Conservation (phyloP, 164 flowering plant species). For the Dillenia suffruticosa region DNA sequence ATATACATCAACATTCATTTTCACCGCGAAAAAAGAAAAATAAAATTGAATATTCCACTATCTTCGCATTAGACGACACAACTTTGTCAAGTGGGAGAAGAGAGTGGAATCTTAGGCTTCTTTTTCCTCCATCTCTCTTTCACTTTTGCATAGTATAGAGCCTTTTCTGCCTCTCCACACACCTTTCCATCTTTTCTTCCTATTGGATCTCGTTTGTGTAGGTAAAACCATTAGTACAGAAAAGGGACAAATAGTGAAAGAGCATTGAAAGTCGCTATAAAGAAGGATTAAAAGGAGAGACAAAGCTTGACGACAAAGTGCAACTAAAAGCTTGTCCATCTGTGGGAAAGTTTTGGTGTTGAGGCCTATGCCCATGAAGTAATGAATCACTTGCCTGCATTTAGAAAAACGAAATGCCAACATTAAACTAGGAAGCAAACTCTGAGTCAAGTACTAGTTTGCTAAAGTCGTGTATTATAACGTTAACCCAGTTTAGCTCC, state of each 20-base stretch:
- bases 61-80: slow-evolving; percentile 12
- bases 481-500: no score
- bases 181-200: slow-evolving; percentile 5
- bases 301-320: slow-evolving; percentile 4
- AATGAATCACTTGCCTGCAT: slow-evolving; percentile 28
- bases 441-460: no score
- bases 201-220: slow-evolving; percentile 4
- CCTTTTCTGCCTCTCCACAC: slow-evolving; percentile 8
- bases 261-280: not conserved
- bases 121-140: not conserved
- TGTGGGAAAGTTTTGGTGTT: not conserved
- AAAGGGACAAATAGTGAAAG: not conserved
- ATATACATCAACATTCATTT: not conserved
- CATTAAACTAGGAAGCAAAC: no score
- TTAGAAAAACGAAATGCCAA: not conserved
- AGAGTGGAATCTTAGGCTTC: slow-evolving; percentile 21
- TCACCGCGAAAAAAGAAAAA: slow-evolving; percentile 10
- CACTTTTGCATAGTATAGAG: slow-evolving; percentile 7
- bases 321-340: slow-evolving; percentile 11
- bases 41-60: slow-evolving; percentile 7
- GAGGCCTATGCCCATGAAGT: not conserved
- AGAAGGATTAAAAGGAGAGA: not conserved
- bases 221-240: not conserved
- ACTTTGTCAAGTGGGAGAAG: slow-evolving; percentile 12
- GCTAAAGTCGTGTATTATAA: no score